Conservation (phyloP, 257 asterid genomes). For the Verbascum thapsus region DNA sequence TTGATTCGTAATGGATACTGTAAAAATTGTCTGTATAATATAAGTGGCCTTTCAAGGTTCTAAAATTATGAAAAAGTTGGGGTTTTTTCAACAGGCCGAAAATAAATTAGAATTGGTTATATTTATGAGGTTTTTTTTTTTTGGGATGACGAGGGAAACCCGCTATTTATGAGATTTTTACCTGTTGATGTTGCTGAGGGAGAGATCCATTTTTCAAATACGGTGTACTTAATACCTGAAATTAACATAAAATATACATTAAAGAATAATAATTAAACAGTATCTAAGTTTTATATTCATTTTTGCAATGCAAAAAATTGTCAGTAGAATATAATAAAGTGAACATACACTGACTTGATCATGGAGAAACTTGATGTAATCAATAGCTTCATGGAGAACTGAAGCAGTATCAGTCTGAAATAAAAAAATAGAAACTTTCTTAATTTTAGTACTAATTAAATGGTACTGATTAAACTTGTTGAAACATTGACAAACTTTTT, state of each 20-base stretch:
- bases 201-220: slow-evolving; percentile 66
- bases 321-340: background rate
- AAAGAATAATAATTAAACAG: background rate
- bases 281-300: background rate
- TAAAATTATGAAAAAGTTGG: slow-evolving; percentile 8
- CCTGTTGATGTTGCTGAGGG: slow-evolving; percentile 55
- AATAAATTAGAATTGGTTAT: slow-evolving; percentile 12
- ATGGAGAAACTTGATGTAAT: slow-evolving; percentile 83
- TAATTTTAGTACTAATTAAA: background rate
- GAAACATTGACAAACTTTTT: slow-evolving; percentile 11
- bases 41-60: too few species aligned
- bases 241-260: background rate
- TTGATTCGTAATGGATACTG: too few species aligned
- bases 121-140: background rate
- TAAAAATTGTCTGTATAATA: too few species aligned
- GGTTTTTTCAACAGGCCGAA: slow-evolving; percentile 1
- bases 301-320: background rate
- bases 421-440: background rate
- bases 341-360: slow-evolving; percentile 85
- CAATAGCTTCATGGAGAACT: slow-evolving; percentile 92
- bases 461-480: background rate
- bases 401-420: slow-evolving; percentile 98
- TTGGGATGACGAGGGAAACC: too few species aligned
- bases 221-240: slow-evolving; percentile 73
- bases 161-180: slow-evolving; percentile 23